Base-by-base conservation (phyloP, 306 rosid genomes). In the Ammopiptanthus mongolicus region DNA sequence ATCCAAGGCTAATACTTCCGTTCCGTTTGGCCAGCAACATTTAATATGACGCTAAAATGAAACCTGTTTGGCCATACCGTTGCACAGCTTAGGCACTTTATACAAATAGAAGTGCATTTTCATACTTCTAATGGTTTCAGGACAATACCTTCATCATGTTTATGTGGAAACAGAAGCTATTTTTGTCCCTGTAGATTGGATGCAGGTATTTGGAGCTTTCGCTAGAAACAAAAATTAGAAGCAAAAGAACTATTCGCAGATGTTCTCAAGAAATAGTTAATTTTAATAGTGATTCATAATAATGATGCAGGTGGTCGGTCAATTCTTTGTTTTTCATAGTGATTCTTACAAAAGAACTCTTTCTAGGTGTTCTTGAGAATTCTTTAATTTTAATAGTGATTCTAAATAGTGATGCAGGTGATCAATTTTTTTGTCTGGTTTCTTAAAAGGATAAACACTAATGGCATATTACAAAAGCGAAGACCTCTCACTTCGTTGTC, bases 191-290 rank as follows among this genome's bases (percentile, higher is more conserved):
- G 33, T 17, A 55, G 41, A 36, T 48, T 53, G 31, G 37, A 63
- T 48, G 47, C 48, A 63, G 3, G 52, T 29, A 61, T 28, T 41
- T 29, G 37, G 34, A 42, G 67, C 11, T 53, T 56, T 41, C 17
- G 67, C 48, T 14, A 36, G 39, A 74, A 74, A 34, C 25, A 62
- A 53, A 50, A 46, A 73, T 19, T 11, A 56, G 48, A 73, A 74
- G 62, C 23, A 31, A 14, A 73, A 48, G n/a, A 23, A n/a, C 18
- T 18, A 14, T 15, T 15, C n/a, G 5, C 47, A 41, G 47, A 41
- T 41, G 47, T 41, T 41, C 4, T 11, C 10, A 4, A 41, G 47
- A 41, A 11, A 10, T 36, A 14, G 10, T 37, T 37, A 11, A 8
- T 48, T 58, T 11, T 13, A 65, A 71, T 21, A 34, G 8, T 59